Evolutionary conservation across 805 yeast genomes (phyloP), one percentile per base, ranked within the genome.

Genomic region (Yamadazyma olivae): DNA sequence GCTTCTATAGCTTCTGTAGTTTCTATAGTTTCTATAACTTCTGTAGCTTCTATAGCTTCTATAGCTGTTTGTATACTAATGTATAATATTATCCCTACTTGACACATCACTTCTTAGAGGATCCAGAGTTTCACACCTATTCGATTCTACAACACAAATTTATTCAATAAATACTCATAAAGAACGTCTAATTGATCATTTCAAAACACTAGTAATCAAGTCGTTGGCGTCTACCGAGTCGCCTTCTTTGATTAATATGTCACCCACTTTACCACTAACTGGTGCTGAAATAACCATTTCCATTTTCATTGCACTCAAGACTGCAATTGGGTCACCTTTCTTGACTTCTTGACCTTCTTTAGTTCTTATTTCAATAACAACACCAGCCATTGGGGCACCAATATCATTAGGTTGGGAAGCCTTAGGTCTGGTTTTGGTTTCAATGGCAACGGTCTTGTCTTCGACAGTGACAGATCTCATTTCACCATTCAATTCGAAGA

Each of bases 361-460:
- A 45, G 89, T 88, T 57, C 95, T 86, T 36, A 90, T 85, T 67
- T 93, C 99, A 46, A 91, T 87, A 44, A 91, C 87, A 46, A 90
- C 97, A 71, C 99, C 99, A 27, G 98, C 95, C 98, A 91, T 91
- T 66, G 99, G 99, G 5, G 99, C 95, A 51, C 98, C 98, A 45
- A 93, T 82, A 51, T 93, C 96, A 56, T 81, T 83, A 41, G 95
- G 87, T 62, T 87, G 85, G 50, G 84, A 88, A 38, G 97, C 98
- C 75, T 91, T 93, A 49, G 91, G 86, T 59, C 96, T 82, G 21
- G 91, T 70, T 43, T 86, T 75, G 30, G 85, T 77, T 63, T 90
- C 96, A 41, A 91, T 80, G 36, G 91, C 82, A 40, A 90, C 87
- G 25, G 78, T 77, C 66, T 82, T 86, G 69, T 91, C 99, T 47